Base-by-base conservation (phyloP, 129 eudicot genomes). In the Artemisia annua region DNA sequence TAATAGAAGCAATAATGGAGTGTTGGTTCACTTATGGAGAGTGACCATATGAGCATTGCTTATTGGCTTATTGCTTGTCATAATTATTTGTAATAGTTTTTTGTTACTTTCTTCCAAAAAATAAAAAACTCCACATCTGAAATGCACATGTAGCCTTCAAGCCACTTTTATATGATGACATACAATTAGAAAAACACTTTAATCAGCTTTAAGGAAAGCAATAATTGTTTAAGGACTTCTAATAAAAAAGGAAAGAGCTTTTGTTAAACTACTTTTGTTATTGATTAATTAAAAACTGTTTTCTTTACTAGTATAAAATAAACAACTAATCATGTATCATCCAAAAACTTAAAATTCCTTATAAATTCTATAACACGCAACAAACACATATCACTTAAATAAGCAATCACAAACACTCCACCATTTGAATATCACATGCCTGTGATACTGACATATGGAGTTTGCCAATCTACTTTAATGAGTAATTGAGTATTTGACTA, bases 41-140 rank as follows among this genome's bases (percentile, higher is more conserved):
- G 81, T 76, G 81, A 77, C 81, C 81, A 69, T 67, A 69, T 1
- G 46, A 55, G 59, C 73, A 75, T 35, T 35, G 44, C 44, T 35
- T 35, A 35, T 35, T 35, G 43, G 43, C 43, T 35, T 35, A 66
- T 67, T 1, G 69, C 17, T 57, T 60, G 30, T 58, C n/a, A 49
- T 18, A 43, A 3, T n/a, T n/a, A 43, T 49, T 8, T 69, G 22
- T 60, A 75, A 75, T 75, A 53, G 39, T 69, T 76, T 69, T 46
- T 12, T 75, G 73, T 22, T 46, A 55, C 66, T 75, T 67, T 16
- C 59, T 22, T 43, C 57, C 56, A 22, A 46, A 26, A 54, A 30
- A 30, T 30, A 3, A 4, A 28, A 74, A 1, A 35, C 0, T 6
- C 50, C 50, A 22, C 70, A n/a, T 18, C 54, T 12, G 20, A 77